Conservation (phyloP, 2,329 filamentous ascomycete genomes). For the Massarina eburnea region DNA sequence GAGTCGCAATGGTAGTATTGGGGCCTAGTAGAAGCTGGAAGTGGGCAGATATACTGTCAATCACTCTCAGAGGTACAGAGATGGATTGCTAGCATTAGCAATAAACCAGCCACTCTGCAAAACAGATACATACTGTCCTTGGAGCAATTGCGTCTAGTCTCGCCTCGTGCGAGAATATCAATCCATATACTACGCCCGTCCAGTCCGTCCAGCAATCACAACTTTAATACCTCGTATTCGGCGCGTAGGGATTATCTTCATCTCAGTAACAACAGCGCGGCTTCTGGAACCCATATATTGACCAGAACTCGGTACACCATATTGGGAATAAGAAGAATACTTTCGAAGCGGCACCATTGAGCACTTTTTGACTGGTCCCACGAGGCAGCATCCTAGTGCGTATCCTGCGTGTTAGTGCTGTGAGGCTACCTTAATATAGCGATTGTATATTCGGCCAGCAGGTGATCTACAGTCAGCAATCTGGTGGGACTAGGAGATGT, state of each 20-base stretch:
- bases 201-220: neutral
- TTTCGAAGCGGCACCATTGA: neutral
- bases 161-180: neutral
- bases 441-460: conserved; percentile 13
- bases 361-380: conserved; percentile 8
- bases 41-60: neutral
- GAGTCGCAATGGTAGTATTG: neutral
- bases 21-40: neutral
- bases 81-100: neutral
- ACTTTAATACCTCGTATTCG: conserved; percentile 16
- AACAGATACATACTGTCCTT: too few relatives aligned
- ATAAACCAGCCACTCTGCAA: neutral
- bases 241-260: conserved; percentile 2
- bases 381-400: conserved; percentile 5
- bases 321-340: conserved; percentile 5
- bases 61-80: neutral
- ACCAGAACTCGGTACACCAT: neutral
- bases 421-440: conserved; percentile 18
- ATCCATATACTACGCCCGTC: neutral
- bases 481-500: conserved; percentile 18
- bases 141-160: too few relatives aligned
- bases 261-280: neutral
- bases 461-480: conserved; percentile 13
- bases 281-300: neutral
- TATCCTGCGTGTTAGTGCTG: conserved; percentile 13